phyloP scores from a whole-genome alignment of 2,329 filamentous ascomycete genomes.

The Diaporthe vaccinii region DNA sequence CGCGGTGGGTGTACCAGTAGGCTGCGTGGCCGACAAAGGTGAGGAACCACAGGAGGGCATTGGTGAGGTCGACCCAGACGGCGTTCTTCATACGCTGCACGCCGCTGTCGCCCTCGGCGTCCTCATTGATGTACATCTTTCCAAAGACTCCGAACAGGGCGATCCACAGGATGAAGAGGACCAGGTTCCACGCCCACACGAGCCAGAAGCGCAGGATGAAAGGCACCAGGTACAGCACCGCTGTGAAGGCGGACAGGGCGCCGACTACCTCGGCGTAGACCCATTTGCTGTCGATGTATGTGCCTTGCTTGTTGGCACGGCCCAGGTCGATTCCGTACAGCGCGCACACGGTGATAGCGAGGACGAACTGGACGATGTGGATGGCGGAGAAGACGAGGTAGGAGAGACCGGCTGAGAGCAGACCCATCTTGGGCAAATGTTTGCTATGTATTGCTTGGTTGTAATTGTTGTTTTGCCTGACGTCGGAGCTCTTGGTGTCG shows the following conservation, averaged over 20 bases:
- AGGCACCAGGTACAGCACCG: conserved; percentile 75
- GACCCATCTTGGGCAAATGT: conserved; percentile 55
- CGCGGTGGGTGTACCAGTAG: conserved; percentile 71
- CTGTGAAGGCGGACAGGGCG: conserved; percentile 74
- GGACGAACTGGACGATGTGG: conserved; percentile 82
- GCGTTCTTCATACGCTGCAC: conserved; percentile 86
- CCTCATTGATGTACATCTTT: conserved; percentile 79
- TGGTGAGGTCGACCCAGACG: conserved; percentile 85
- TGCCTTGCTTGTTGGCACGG: conserved; percentile 61
- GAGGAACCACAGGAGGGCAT: conserved; percentile 81
- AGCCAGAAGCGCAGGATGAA: conserved; percentile 67
- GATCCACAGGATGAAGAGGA: conserved; percentile 85
- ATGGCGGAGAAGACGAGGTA: conserved; percentile 71
- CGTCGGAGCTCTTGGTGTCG: not conserved
- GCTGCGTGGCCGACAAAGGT: conserved; percentile 67
- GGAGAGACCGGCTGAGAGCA: conserved; percentile 59
- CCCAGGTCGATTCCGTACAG: conserved; percentile 81
- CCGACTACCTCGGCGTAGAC: conserved; percentile 81
- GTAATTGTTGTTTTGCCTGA: not conserved
- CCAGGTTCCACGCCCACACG: conserved; percentile 76
- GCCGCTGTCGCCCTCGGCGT: conserved; percentile 73
- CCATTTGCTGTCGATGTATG: conserved; percentile 77
- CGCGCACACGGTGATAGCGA: conserved; percentile 82
- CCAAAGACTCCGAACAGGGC: conserved; percentile 88
- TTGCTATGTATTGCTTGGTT: not conserved